phyloP scores from a whole-genome alignment of 2,329 filamentous ascomycete species.

The Botrytis byssoidea region DNA sequence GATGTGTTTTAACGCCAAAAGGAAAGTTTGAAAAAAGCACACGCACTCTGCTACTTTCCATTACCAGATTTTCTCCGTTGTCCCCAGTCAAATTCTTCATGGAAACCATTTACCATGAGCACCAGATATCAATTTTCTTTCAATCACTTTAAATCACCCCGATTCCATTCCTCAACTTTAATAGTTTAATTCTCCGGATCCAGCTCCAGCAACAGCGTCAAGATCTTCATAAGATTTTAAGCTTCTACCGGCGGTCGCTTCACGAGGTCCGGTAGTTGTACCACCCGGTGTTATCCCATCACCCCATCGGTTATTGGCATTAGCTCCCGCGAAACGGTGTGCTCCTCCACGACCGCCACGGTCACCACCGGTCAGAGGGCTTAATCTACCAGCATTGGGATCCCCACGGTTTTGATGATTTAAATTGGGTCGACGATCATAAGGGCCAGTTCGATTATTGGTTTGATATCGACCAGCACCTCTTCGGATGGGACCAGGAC shows the following conservation, averaged over 20 bases:
- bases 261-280: conserved; percentile 77
- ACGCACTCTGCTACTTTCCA: not conserved
- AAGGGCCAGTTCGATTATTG: conserved; percentile 64
- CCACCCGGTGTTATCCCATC: conserved; percentile 69
- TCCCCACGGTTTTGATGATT: conserved; percentile 50
- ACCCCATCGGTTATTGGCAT: conserved; percentile 62
- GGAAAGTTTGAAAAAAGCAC: conserved; percentile 10
- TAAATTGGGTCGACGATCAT: conserved; percentile 63
- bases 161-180: conserved; percentile 42
- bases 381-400: conserved; percentile 48
- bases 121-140: not conserved
- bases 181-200: conserved; percentile 86
- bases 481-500: conserved; percentile 66
- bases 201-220: conserved; percentile 75
- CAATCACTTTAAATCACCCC: not conserved
- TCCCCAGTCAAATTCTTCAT: not conserved
- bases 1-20: conserved; percentile 14
- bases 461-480: conserved; percentile 62
- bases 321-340: conserved; percentile 45
- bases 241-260: conserved; percentile 88
- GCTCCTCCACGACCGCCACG: conserved; percentile 42
- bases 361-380: conserved; percentile 43
- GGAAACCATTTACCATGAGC: not conserved
- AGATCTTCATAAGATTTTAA: conserved; percentile 97
- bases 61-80: conserved; percentile 9